Percentiles rank a stretch among this genome's conserved stretches.
Conservation (phyloP, 129 eudicot genomes). For the Rutidosis leptorrhynchoides region DNA sequence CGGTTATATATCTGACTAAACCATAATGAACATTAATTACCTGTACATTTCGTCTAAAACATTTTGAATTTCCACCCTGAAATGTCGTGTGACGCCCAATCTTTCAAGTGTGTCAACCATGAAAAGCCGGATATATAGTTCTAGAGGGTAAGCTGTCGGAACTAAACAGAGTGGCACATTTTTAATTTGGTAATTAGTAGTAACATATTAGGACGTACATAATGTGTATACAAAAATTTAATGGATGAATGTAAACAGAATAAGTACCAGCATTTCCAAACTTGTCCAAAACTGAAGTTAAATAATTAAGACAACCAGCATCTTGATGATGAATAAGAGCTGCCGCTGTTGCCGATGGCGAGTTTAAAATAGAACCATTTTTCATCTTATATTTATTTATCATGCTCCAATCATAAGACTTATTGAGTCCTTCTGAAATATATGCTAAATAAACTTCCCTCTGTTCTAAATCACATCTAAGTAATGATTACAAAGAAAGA, state of each 20-base stretch:
- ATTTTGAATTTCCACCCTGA: conserved; percentile 45
- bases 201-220: conserved; percentile 4
- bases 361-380: too few species aligned
- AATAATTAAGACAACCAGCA: conserved; percentile 52
- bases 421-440: too few species aligned
- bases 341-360: conserved; percentile 85
- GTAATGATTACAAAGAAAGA: too few species aligned
- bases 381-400: too few species aligned
- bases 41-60: conserved; percentile 69
- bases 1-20: neutral
- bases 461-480: too few species aligned
- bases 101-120: conserved; percentile 64
- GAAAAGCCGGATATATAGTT: conserved; percentile 51
- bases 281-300: conserved; percentile 46
- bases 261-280: conserved; percentile 71
- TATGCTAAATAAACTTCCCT: too few species aligned
- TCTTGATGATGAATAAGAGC: conserved; percentile 44
- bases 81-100: conserved; percentile 67
- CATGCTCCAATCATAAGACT: too few species aligned
- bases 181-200: too few species aligned
- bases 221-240: neutral
- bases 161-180: conserved; percentile 36
- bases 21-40: conserved; percentile 27
- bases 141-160: conserved; percentile 64
- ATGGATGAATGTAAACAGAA: neutral